Conservation (phyloP, 495 filamentous ascomycete species). For the Podospora pseudocomata region DNA sequence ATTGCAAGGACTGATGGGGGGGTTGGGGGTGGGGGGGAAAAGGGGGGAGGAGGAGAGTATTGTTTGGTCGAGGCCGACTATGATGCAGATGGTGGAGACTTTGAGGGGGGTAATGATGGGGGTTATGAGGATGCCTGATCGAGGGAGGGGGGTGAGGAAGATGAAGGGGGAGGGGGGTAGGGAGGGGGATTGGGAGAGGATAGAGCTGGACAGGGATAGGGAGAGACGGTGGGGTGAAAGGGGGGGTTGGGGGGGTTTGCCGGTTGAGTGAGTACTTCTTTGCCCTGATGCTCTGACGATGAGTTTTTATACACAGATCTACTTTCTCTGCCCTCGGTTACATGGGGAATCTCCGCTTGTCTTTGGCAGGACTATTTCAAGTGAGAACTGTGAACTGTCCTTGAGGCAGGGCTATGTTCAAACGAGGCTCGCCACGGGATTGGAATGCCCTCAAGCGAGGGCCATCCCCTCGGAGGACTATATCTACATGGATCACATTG, state of each 20-base stretch:
- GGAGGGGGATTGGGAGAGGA: not conserved
- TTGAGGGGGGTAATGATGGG: slow-evolving; percentile 39
- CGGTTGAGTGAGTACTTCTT: not conserved
- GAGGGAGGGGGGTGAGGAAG: not conserved
- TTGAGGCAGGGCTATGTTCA: too few species aligned
- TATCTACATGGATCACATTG: too few species aligned
- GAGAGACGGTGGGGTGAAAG: not conserved
- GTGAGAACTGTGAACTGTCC: too few species aligned
- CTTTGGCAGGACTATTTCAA: too few species aligned
- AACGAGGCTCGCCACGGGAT: too few species aligned
- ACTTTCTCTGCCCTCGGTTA: too few species aligned
- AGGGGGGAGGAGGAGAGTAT: not conserved
- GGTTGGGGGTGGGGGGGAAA: not conserved
- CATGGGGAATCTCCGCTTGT: too few species aligned
- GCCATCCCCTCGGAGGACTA: too few species aligned
- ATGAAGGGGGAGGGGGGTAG: too few species aligned
- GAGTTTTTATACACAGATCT: not conserved
- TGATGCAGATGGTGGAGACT: slow-evolving; percentile 44
- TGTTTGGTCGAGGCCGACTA: slow-evolving; percentile 40
- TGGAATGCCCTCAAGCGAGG: too few species aligned
- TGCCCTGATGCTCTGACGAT: not conserved
- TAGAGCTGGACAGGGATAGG: not conserved
- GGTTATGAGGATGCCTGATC: not conserved
- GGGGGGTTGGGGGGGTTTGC: not conserved
- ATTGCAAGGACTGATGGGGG: not conserved